A percentile compares a stretch with the other conserved stretches of the same genome.
Conservation (phyloP, 2,329 filamentous ascomycete genomes). For the Lachnellula subtilissima region DNA sequence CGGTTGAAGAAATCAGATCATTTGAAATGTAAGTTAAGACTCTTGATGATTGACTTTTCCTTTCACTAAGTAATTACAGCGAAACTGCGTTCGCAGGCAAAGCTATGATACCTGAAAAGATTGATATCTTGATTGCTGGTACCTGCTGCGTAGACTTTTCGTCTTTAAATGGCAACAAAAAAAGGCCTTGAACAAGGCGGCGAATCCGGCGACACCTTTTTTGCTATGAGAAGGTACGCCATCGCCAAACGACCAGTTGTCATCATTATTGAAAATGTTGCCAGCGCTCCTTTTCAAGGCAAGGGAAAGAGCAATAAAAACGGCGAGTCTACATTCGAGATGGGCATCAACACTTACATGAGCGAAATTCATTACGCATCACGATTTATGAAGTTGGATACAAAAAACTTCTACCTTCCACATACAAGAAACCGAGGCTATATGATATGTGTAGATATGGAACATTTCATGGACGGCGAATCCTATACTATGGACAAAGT, state of each 20-base stretch:
- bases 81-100: slow-evolving; percentile 63
- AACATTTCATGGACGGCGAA: background rate
- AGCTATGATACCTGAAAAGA: slow-evolving; percentile 48
- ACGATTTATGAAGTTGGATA: slow-evolving; percentile 50
- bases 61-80: slow-evolving; percentile 32
- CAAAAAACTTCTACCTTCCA: slow-evolving; percentile 68
- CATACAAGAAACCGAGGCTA: slow-evolving; percentile 62
- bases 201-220: slow-evolving; percentile 63
- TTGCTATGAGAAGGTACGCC: slow-evolving; percentile 54
- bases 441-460: slow-evolving; percentile 48
- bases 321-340: background rate
- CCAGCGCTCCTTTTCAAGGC: slow-evolving; percentile 44
- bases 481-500: background rate
- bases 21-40: slow-evolving; percentile 40
- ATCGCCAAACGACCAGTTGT: slow-evolving; percentile 52
- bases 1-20: background rate
- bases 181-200: slow-evolving; percentile 51
- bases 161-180: slow-evolving; percentile 50
- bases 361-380: slow-evolving; percentile 49
- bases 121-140: slow-evolving; percentile 66
- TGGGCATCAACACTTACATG: slow-evolving; percentile 17
- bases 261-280: slow-evolving; percentile 70
- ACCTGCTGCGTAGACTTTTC: slow-evolving; percentile 77
- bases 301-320: slow-evolving; percentile 34
- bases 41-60: background rate